Conservation (phyloP, 768 basidiomycete species). For the Xerocomus spinulosus region DNA sequence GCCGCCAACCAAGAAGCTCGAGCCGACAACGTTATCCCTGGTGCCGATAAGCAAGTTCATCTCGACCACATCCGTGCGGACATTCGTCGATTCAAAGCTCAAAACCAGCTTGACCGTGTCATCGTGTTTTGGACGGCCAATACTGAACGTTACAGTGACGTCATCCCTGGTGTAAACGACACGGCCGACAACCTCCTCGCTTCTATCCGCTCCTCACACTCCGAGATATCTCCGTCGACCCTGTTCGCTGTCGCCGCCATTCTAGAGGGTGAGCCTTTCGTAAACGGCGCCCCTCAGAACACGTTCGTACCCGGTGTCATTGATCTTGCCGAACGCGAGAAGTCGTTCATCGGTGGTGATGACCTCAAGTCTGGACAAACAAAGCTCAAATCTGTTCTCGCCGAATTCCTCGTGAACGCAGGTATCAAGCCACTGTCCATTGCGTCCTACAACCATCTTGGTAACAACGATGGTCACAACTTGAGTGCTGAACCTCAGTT, state of each 20-base stretch:
- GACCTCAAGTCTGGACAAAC: slow-evolving; percentile 98
- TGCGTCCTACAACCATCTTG: slow-evolving; percentile 97
- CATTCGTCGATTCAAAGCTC: slow-evolving; percentile 87
- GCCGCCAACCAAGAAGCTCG: slow-evolving; percentile 96
- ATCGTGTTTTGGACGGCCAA: slow-evolving; percentile 99
- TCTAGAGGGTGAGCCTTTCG: slow-evolving; percentile 91
- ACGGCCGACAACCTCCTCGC: slow-evolving; percentile 82
- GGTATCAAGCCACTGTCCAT: slow-evolving; percentile 98
- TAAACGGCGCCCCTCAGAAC: slow-evolving; percentile 98
- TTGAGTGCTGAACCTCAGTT: slow-evolving; percentile 89
- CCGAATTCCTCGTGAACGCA: slow-evolving; percentile 98
- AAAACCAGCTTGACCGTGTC: slow-evolving; percentile 79
- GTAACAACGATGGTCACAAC: slow-evolving; percentile 96
- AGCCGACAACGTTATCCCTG: slow-evolving; percentile 89
- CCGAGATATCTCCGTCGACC: slow-evolving; percentile 94
- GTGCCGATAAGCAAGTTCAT: slow-evolving; percentile 82
- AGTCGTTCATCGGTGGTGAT: slow-evolving; percentile 95
- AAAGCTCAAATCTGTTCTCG: slow-evolving; percentile 93
- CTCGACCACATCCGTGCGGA: slow-evolving; percentile 90
- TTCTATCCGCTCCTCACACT: slow-evolving; percentile 79
- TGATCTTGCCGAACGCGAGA: slow-evolving; percentile 81
- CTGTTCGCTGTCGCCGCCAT: slow-evolving; percentile 94
- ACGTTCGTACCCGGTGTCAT: slow-evolving; percentile 96
- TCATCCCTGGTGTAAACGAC: slow-evolving; percentile 93
- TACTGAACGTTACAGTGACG: slow-evolving; percentile 95